phyloP scores from a whole-genome alignment of 257 asterid species.

The Thymus quinquecostatus region DNA sequence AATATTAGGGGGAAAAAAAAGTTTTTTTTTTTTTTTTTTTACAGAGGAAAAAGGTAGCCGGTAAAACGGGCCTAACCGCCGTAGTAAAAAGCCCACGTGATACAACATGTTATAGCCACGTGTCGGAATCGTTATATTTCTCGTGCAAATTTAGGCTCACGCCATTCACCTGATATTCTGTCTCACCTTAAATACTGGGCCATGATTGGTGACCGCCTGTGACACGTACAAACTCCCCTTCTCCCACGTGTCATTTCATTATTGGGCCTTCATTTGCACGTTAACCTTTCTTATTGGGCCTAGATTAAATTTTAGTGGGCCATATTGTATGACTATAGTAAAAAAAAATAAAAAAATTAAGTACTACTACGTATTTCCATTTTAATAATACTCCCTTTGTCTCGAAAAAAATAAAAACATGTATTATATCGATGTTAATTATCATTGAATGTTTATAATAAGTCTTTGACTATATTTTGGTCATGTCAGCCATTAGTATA shows the following conservation, averaged over 20 bases:
- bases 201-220: slow-evolving; percentile 23
- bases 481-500: no score
- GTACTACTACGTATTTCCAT: no score
- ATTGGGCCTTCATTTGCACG: slow-evolving; percentile 29
- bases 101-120: slow-evolving; percentile 29
- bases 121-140: slow-evolving; percentile 27
- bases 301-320: no score
- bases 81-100: slow-evolving; percentile 32
- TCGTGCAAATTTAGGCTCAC: slow-evolving; percentile 31
- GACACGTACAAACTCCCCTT: not conserved
- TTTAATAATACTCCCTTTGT: no score
- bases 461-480: no score
- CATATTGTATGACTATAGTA: no score
- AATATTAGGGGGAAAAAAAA: not conserved
- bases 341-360: no score
- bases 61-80: slow-evolving; percentile 1
- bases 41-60: not conserved
- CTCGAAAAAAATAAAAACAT: no score
- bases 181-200: slow-evolving; percentile 16
- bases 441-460: no score
- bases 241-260: slow-evolving; percentile 1
- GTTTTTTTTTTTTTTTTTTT: no score
- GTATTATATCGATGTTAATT: no score
- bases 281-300: not conserved
- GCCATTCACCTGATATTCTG: slow-evolving; percentile 23